phyloP scores from a whole-genome alignment of 148 eudicot genomes.

The Diospyros kaki region DNA sequence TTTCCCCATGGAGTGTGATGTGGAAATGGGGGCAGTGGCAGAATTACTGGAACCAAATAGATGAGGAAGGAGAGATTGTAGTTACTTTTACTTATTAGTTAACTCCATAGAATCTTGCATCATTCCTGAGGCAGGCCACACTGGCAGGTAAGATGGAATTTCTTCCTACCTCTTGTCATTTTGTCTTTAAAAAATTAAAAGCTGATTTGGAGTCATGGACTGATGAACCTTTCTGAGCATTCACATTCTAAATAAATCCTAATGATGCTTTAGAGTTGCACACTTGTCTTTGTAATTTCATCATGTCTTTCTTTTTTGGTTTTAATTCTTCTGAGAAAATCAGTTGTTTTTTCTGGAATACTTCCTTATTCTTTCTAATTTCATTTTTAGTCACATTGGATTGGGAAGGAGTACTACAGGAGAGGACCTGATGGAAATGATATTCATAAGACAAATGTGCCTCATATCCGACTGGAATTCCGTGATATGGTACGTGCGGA shows the following conservation, averaged over 20 bases:
- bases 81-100: too few species aligned
- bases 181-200: neutral
- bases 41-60: too few species aligned
- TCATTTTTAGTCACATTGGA: conserved; percentile 75
- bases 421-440: conserved; percentile 93
- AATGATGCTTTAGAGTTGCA: neutral
- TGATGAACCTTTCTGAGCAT: neutral
- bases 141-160: too few species aligned
- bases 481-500: conserved; percentile 75
- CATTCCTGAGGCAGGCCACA: too few species aligned
- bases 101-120: too few species aligned
- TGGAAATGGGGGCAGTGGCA: too few species aligned
- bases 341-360: too few species aligned
- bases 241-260: neutral
- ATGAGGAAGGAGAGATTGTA: too few species aligned
- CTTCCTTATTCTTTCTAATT: neutral
- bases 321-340: too few species aligned
- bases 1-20: neutral
- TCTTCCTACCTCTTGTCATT: neutral
- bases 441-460: conserved; percentile 94
- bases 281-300: neutral
- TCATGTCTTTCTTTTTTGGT: too few species aligned
- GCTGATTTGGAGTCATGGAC: neutral
- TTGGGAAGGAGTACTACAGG: conserved; percentile 79
- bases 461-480: conserved; percentile 87